Evolutionary conservation across 2,329 filamentous ascomycete species (phyloP), one percentile per base, ranked within the genome.

Genomic region (Aspergillus neotritici): DNA sequence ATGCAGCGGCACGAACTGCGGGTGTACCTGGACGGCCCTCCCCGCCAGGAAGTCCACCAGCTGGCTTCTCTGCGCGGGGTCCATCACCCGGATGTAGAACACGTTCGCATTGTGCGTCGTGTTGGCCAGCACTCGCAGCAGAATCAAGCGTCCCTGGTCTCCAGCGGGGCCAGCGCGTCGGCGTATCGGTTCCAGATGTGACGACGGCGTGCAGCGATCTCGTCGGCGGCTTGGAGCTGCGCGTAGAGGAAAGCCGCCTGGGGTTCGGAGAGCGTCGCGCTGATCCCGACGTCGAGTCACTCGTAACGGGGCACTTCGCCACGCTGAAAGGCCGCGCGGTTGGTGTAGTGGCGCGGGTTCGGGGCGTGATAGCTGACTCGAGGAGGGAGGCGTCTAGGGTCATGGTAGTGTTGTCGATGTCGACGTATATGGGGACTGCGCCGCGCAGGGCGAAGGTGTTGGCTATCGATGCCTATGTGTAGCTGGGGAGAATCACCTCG

Each of bases 391-490:
- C 14, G 29, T 49, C 31, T 8, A 54, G 35, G n/a, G 44, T 51
- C 50, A 52, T 46, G 7, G 44, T 53, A 2, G 34, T 28, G 5
- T 43, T 25, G n/a, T 49, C 44, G 8, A 52, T n/a, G 17, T 49
- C 44, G 4, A 54, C 40, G 21, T 47, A 54, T 0, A 52, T 48
- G 10, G 38, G 42, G 2, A 33, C 28, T 1, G 50, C 48, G 1
- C 48, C 48, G 11, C 44, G 44, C 8, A 48, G 48, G 12, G 46
- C 43, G 10, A 53, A 53, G 2, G 46, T 39, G 21, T 54, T 54
- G 2, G 46, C 48, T 0, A 44, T 52, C 2, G 48, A 46, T 2
- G 46, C 43, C 31, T 49, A 52, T 1, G 50, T 52, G 29, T 51
- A 49, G 25, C 50, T 52, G 1, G 47, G 44, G 3, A 49, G 39